Conservation (phyloP, 306 rosid species). For the Nissolia schottii region DNA sequence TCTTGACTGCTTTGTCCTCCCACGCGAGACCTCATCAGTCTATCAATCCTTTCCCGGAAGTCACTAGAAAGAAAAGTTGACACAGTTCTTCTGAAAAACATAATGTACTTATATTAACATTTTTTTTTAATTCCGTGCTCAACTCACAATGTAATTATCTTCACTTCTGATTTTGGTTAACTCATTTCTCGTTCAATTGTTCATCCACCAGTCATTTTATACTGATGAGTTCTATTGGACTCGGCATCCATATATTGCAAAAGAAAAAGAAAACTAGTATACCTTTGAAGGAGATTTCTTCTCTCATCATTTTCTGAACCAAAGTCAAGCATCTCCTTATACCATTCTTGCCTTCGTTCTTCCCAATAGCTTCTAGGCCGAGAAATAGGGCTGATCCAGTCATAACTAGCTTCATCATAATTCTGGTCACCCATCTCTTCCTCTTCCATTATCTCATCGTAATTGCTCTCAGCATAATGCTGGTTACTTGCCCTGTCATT, state of each 20-base stretch:
- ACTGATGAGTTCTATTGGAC: background rate
- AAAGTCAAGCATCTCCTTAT: constrained; percentile 59
- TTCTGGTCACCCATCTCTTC: constrained; percentile 25
- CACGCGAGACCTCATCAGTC: constrained; percentile 48
- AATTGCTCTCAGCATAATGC: background rate
- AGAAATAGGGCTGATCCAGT: constrained; percentile 66
- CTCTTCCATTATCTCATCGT: constrained; percentile 34
- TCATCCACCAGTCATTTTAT: background rate
- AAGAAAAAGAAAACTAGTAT: background rate
- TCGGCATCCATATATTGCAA: background rate
- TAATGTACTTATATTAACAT: background rate
- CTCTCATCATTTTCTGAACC: constrained; percentile 60
- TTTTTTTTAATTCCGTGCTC: background rate
- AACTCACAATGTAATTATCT: background rate
- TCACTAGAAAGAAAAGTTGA: constrained; percentile 66
- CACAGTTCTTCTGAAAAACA: constrained; percentile 62
- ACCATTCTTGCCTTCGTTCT: constrained; percentile 62
- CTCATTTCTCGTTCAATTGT: background rate
- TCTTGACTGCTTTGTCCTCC: constrained; percentile 38
- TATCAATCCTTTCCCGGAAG: constrained; percentile 58
- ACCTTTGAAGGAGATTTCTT: constrained; percentile 73
- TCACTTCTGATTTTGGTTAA: background rate
- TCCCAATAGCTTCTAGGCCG: constrained; percentile 92
- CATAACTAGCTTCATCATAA: constrained; percentile 36
- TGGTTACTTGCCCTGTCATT: constrained; percentile 24